Conservation (phyloP, 352 stramenopile genomes). For the Phytophthora megakarya region DNA sequence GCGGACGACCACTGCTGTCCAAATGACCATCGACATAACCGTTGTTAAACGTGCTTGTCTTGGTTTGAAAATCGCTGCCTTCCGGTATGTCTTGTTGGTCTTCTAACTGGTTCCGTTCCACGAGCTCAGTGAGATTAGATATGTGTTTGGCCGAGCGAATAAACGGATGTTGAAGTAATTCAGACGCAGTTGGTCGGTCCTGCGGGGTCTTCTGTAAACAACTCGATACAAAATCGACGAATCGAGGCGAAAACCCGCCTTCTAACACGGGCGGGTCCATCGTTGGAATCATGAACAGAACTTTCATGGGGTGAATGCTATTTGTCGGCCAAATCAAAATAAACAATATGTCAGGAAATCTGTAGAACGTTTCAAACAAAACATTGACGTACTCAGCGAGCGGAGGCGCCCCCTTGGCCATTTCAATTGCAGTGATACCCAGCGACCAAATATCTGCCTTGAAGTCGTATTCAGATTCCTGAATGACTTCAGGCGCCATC, state of each 20-base stretch:
- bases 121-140: conserved; percentile 70
- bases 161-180: conserved; percentile 89
- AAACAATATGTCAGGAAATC: conserved; percentile 4
- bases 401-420: conserved; percentile 96
- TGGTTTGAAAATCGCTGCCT: conserved; percentile 3
- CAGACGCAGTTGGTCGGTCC: conserved; percentile 77
- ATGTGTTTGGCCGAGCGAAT: conserved; percentile 75
- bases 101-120: conserved; percentile 53
- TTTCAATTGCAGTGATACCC: conserved; percentile 98
- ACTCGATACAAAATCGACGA: conserved; percentile 89
- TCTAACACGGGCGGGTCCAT: conserved; percentile 90
- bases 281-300: conserved; percentile 99
- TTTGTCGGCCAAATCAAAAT: conserved; percentile 9
- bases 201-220: conserved; percentile 91
- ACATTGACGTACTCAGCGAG: conserved; percentile 76
- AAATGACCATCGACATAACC: conserved; percentile 5
- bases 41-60: conserved; percentile 20
- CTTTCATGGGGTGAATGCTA: conserved; percentile 98
- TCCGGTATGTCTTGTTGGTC: conserved; percentile 25
- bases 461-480: conserved; percentile 94
- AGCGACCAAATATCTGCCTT: conserved; percentile 98
- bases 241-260: conserved; percentile 68
- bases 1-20: conserved; percentile 20
- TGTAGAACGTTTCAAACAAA: background rate
- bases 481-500: conserved; percentile 94